Evolutionary conservation across 257 asterid genomes (phyloP), one percentile per base, ranked within the genome.

Genomic region (Nicotiana otophora): DNA sequence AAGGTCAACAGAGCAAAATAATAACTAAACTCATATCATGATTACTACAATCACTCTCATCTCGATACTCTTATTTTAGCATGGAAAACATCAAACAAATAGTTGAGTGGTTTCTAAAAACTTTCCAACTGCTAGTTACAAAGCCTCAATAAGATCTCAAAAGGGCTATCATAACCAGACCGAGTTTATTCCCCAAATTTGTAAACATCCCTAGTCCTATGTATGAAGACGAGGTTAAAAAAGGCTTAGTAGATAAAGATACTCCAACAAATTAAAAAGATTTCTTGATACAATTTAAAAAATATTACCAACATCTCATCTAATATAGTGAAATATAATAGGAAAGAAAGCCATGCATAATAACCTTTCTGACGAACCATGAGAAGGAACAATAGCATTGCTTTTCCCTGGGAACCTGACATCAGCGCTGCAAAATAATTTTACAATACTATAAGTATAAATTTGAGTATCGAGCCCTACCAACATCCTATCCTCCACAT

Each of bases 331-430:
- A 65, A 65, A 81, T 81, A 78, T 84, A 78, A 58, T 82, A 85
- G 77, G 36, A 83, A 58, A 82, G 7, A 83, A 81, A 82, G 48
- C 34, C 58, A 55, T 82, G 72, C 51, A 31, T 57, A 17, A 83
- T 85, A 33, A 96, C 99, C 99, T 93, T 83, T 91, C 97, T 31
- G 98, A 89, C 70, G 94, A 87, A 83, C 82, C 86, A 34, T 82
- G 89, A 83, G 92, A 51, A 17, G 95, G 86, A 82, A 91, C 81
- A 84, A 91, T 80, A 64, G 97, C 81, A 26, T 86, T 80, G 84
- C 90, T 92, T 90, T 85, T 92, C 75, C 95, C 91, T 72, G 91
- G 88, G 69, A 87, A 84, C 66, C 93, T 92, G 87, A 10, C 85
- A 78, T 92, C 96, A 81, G 79, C 74, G 66, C 98, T 94, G 93